A percentile compares a stretch with the other conserved stretches of the same genome.
Evolutionary conservation across 805 yeast genomes (phyloP).

Genomic region (Ogataea henricii): DNA sequence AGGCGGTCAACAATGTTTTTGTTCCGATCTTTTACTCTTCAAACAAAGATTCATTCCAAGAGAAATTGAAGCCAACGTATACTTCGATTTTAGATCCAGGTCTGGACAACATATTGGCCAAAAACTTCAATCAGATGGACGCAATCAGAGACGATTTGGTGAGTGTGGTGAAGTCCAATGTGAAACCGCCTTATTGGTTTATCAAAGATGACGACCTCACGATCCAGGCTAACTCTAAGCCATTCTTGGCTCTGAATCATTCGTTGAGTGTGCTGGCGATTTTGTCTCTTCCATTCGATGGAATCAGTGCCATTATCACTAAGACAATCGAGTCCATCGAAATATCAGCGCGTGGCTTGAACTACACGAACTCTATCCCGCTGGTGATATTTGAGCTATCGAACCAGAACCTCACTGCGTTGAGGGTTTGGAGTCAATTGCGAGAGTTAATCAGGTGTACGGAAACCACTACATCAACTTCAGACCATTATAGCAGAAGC

Average conservation of each 20-base stretch:
- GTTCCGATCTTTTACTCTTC: conserved; percentile 69
- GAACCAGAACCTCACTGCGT: conserved; percentile 57
- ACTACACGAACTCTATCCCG: conserved; percentile 34
- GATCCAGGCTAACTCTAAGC: conserved; percentile 20
- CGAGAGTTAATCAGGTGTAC: conserved; percentile 34
- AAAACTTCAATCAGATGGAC: conserved; percentile 11
- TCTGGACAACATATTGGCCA: conserved; percentile 10
- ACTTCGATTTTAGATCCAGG: conserved; percentile 17
- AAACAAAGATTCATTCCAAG: conserved; percentile 37
- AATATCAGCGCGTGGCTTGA: conserved; percentile 58
- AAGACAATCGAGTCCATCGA: conserved; percentile 67
- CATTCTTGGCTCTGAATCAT: conserved; percentile 29
- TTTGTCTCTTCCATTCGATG: conserved; percentile 35
- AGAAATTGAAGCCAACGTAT: conserved; percentile 16
- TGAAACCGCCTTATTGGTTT: conserved; percentile 33
- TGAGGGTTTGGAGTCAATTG: conserved; percentile 48
- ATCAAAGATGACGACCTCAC: conserved; percentile 22
- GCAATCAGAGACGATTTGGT: conserved; percentile 26
- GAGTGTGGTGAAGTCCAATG: conserved; percentile 21
- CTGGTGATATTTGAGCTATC: conserved; percentile 59
- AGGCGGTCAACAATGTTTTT: conserved; percentile 80
- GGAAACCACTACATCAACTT: conserved; percentile 23
- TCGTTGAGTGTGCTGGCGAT: conserved; percentile 25
- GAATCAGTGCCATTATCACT: conserved; percentile 39
- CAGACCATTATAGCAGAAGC: conserved; percentile 16